Conservation (phyloP, 345 rosid species). For the Geranium brycei region DNA sequence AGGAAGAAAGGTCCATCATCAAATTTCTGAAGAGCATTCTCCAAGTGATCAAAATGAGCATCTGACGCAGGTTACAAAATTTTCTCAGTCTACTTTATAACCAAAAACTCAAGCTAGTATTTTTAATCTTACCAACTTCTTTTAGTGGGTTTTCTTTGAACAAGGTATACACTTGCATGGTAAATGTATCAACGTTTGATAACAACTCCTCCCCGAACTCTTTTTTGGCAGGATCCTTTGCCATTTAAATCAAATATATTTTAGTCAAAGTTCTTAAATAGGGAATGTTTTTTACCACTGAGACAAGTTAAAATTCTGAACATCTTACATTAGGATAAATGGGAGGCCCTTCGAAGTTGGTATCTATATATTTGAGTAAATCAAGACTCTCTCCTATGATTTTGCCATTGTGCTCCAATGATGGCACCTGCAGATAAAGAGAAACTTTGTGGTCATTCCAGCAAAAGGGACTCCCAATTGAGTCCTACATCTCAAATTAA, state of each 20-base stretch:
- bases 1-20: constrained; percentile 75
- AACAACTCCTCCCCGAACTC: constrained; percentile 56
- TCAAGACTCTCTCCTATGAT: constrained; percentile 81
- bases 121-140: constrained; percentile 34
- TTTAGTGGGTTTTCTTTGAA: constrained; percentile 45
- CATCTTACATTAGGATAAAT: constrained; percentile 45
- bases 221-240: constrained; percentile 54
- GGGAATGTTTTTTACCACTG: background rate
- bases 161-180: constrained; percentile 21
- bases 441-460: background rate
- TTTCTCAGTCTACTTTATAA: background rate
- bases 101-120: background rate
- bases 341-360: constrained; percentile 74
- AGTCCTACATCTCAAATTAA: background rate
- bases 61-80: constrained; percentile 25
- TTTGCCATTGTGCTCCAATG: constrained; percentile 86
- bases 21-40: constrained; percentile 48
- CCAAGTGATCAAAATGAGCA: constrained; percentile 61
- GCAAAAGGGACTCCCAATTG: background rate
- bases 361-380: constrained; percentile 56
- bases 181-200: constrained; percentile 39
- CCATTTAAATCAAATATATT: background rate
- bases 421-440: constrained; percentile 45
- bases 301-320: background rate
- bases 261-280: background rate